Evolutionary conservation across 495 filamentous ascomycete species (phyloP).

Genomic region (Rhypophila decipiens): DNA sequence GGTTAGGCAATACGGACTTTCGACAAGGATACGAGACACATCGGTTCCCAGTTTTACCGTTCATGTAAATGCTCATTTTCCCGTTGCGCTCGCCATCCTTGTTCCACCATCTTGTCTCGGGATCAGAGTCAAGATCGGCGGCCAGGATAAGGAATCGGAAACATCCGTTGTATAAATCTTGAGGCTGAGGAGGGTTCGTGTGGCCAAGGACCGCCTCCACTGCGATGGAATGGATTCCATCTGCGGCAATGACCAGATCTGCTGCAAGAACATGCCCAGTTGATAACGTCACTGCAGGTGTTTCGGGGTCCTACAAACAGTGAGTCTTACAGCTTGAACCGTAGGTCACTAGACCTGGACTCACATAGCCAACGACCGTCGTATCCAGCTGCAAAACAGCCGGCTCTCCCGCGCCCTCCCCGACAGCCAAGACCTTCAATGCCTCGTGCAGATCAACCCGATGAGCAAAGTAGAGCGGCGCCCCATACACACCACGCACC

Average conservation of each 20-base stretch:
- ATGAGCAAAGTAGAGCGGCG: conserved; percentile 18
- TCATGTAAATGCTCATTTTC: conserved; percentile 22
- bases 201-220: conserved; percentile 19
- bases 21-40: conserved; percentile 42
- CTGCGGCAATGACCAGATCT: conserved; percentile 46
- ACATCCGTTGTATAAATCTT: conserved; percentile 29
- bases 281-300: conserved; percentile 29
- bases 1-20: conserved; percentile 18
- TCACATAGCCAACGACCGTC: conserved; percentile 23
- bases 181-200: conserved; percentile 16
- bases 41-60: conserved; percentile 23
- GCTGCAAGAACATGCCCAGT: conserved; percentile 27
- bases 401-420: conserved; percentile 28
- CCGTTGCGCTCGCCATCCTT: conserved; percentile 22
- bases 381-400: conserved; percentile 26
- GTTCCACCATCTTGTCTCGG: conserved; percentile 26
- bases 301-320: conserved; percentile 27
- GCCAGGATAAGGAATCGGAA: conserved; percentile 42
- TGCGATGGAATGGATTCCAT: conserved; percentile 40
- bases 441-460: conserved; percentile 38
- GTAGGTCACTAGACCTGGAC: neutral
- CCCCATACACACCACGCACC: conserved; percentile 10
- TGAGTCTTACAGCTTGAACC: neutral
- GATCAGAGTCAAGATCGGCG: conserved; percentile 27
- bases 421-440: conserved; percentile 32